Conservation (phyloP, 208 protist species). For the Leishmania mexicana region DNA sequence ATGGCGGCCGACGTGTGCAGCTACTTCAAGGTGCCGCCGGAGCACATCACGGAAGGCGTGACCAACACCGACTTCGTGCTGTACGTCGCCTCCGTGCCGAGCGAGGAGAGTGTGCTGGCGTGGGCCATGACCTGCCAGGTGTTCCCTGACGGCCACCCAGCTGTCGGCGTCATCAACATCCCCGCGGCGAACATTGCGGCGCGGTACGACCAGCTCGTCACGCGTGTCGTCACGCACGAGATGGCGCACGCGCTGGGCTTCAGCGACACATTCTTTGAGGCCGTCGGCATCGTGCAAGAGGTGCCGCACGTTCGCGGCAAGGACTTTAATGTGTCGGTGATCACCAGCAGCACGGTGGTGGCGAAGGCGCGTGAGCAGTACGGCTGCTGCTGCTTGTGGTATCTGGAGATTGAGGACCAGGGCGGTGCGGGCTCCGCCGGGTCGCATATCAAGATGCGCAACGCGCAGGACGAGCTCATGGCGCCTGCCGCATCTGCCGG, state of each 20-base stretch:
- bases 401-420: constrained; percentile 82
- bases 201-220: not conserved
- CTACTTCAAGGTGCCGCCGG: constrained; percentile 11
- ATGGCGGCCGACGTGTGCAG: constrained; percentile 4
- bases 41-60: constrained; percentile 45
- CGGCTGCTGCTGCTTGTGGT: constrained; percentile 50
- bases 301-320: constrained; percentile 45
- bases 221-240: constrained; percentile 68
- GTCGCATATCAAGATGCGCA: constrained; percentile 89
- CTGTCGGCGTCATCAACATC: constrained; percentile 59
- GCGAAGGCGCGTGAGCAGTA: constrained; percentile 56
- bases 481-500: constrained; percentile 16
- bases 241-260: constrained; percentile 90
- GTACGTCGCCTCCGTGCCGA: constrained; percentile 60
- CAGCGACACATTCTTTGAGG: constrained; percentile 15
- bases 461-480: constrained; percentile 89
- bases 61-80: constrained; percentile 60
- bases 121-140: constrained; percentile 56
- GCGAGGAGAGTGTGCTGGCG: constrained; percentile 6
- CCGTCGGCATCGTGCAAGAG: not conserved
- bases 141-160: constrained; percentile 19
- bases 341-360: constrained; percentile 42
- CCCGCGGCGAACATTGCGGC: constrained; percentile 32
- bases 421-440: constrained; percentile 39
- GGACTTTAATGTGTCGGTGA: constrained; percentile 10